phyloP scores from a whole-genome alignment of 23 red algal species.

The Chondrus crispus region DNA sequence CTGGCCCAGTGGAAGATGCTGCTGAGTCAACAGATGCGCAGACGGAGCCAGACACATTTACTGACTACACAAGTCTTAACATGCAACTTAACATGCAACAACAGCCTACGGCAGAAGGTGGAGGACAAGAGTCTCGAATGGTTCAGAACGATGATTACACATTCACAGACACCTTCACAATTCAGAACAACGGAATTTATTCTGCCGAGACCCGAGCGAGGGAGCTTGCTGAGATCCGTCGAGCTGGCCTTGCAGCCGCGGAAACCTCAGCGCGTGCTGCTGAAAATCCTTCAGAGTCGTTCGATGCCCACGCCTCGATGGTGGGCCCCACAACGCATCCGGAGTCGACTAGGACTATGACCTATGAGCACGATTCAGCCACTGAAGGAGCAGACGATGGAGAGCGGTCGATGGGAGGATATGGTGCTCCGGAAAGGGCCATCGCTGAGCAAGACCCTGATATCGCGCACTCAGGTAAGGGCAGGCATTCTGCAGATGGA shows the following conservation, averaged over 20 bases:
- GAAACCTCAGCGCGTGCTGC: not conserved
- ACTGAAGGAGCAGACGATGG: slow-evolving; percentile 29
- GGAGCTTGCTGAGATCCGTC: not conserved
- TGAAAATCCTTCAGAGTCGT: not conserved
- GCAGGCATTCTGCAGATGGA: no score
- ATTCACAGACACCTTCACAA: not conserved
- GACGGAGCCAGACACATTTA: slow-evolving; percentile 25
- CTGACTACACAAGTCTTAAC: slow-evolving; percentile 41
- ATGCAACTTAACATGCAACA: slow-evolving; percentile 6
- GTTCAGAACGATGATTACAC: not conserved
- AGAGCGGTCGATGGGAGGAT: no score
- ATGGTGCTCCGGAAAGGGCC: no score
- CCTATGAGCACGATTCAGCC: no score
- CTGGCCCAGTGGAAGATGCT: no score
- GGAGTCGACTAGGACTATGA: slow-evolving; percentile 60
- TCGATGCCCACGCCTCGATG: slow-evolving; percentile 42
- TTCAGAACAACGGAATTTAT: not conserved
- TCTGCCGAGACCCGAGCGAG: not conserved
- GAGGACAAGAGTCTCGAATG: not conserved
- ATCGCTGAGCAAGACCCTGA: no score
- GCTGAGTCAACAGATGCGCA: not conserved
- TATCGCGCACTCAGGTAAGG: no score
- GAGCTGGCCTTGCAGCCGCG: not conserved
- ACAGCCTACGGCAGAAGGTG: no score
- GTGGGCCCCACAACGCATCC: slow-evolving; percentile 29